These are phyloP conservation scores for Daphne laureola DNA, from an alignment of 441 rosid species.

Conservation along the genomic window DNA sequence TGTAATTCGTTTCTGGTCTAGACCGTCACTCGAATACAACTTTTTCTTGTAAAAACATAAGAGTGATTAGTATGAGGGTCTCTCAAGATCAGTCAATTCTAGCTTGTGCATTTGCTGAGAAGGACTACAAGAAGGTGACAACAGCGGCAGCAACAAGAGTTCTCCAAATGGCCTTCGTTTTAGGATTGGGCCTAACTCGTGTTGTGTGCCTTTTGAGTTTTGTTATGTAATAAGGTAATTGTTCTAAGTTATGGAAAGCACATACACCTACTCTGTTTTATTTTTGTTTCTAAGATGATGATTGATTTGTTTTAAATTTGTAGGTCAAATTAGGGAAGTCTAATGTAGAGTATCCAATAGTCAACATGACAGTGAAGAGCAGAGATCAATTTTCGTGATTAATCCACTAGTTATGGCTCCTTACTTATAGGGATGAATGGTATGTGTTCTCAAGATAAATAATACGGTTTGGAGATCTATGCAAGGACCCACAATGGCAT, in stretches of 20 bases:
- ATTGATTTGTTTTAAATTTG: slow-evolving; percentile 13
- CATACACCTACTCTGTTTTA: neutral
- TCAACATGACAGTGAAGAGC: slow-evolving; percentile 67
- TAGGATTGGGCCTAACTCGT: slow-evolving; percentile 50
- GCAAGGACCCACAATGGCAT: slow-evolving; percentile 92
- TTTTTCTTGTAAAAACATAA: neutral
- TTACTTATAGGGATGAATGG: slow-evolving; percentile 61
- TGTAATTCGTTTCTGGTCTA: neutral
- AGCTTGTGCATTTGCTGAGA: slow-evolving; percentile 61
- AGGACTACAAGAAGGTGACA: slow-evolving; percentile 44
- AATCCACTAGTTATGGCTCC: slow-evolving; percentile 32
- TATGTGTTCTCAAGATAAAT: slow-evolving; percentile 68
- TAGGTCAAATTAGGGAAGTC: slow-evolving; percentile 39
- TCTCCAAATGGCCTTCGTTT: slow-evolving; percentile 52
- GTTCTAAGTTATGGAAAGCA: slow-evolving; percentile 6
- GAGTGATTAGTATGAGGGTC: neutral
- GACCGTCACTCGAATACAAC: neutral
- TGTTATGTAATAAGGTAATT: slow-evolving; percentile 56
- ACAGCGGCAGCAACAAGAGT: slow-evolving; percentile 42
- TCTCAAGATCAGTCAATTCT: slow-evolving; percentile 40
- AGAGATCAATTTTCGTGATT: slow-evolving; percentile 41
- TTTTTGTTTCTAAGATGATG: slow-evolving; percentile 10
- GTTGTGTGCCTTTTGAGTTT: slow-evolving; percentile 49
- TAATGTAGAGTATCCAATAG: slow-evolving; percentile 29
- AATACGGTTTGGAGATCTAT: slow-evolving; percentile 73